These are phyloP conservation scores for Hericium erinaceus DNA, from an alignment of 768 basidiomycete genomes.

Conservation along the genomic window DNA sequence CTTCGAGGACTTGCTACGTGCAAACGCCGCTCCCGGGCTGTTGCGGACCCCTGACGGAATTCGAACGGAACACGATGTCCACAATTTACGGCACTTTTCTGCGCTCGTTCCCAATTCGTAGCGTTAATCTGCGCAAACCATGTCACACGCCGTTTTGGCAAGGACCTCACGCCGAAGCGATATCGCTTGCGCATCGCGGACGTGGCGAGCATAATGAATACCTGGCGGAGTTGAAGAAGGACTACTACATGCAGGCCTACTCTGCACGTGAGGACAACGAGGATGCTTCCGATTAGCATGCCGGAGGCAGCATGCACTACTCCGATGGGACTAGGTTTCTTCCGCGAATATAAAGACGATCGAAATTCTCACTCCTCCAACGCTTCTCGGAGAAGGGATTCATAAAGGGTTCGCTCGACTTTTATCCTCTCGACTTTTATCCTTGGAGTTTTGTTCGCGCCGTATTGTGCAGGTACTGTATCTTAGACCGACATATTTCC, in stretches of 20 bases:
- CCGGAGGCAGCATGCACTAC: background rate
- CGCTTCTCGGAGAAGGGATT: background rate
- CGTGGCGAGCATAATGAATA: conserved; percentile 19
- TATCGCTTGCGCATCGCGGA: conserved; percentile 47
- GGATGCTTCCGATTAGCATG: background rate
- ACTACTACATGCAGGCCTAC: too few species aligned
- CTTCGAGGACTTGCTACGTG: conserved; percentile 51
- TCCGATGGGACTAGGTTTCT: background rate
- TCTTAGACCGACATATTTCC: too few species aligned
- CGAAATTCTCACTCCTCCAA: background rate
- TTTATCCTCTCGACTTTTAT: too few species aligned
- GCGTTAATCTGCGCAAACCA: conserved; percentile 64
- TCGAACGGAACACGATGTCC: conserved; percentile 40
- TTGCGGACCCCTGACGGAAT: conserved; percentile 46
- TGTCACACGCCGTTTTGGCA: conserved; percentile 51
- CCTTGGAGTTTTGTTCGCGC: too few species aligned
- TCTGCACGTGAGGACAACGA: background rate
- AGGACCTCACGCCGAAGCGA: conserved; percentile 48
- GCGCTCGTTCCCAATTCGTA: conserved; percentile 30
- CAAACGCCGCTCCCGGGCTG: conserved; percentile 59
- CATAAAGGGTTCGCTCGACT: background rate
- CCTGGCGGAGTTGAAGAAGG: background rate
- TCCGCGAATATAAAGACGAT: conserved; percentile 8
- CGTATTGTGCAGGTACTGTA: too few species aligned
- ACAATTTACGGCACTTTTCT: conserved; percentile 43